phyloP scores from a whole-genome alignment of 2,329 filamentous ascomycete species.

The Ramularia collo-cygni region DNA sequence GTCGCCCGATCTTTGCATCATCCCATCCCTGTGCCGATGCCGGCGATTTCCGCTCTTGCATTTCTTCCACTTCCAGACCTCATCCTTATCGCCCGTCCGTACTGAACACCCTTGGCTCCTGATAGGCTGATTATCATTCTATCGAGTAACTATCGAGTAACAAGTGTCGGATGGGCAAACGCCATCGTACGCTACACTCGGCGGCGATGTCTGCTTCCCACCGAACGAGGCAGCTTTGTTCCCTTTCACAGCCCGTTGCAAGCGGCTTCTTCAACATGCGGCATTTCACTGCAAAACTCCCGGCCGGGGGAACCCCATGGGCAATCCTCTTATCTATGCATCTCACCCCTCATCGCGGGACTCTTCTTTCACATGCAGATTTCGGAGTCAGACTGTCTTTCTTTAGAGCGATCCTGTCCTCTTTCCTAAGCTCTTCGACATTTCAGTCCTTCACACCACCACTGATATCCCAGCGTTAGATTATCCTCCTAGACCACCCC shows the following conservation, averaged over 20 bases:
- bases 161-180: too few species aligned
- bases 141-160: slow-evolving; percentile 23
- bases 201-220: background rate
- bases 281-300: slow-evolving; percentile 6
- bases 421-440: background rate
- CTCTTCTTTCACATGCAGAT: slow-evolving; percentile 5
- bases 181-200: slow-evolving; percentile 1
- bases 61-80: too few species aligned
- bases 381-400: slow-evolving; percentile 1
- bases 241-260: slow-evolving; percentile 4
- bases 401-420: too few species aligned
- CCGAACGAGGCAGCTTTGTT: slow-evolving; percentile 13
- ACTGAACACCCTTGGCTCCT: too few species aligned
- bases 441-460: background rate
- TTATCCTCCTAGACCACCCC: background rate
- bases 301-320: slow-evolving; percentile 7
- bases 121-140: too few species aligned
- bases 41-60: too few species aligned
- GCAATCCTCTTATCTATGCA: slow-evolving; percentile 11
- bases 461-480: background rate
- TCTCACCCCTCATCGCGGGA: slow-evolving; percentile 4
- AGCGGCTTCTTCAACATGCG: slow-evolving; percentile 3
- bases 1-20: too few species aligned
- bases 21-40: too few species aligned
- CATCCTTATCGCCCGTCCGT: too few species aligned